Evolutionary conservation across 1,284 basidiomycete genomes (phyloP).

Genomic region (Trichosporon sp.): DNA sequence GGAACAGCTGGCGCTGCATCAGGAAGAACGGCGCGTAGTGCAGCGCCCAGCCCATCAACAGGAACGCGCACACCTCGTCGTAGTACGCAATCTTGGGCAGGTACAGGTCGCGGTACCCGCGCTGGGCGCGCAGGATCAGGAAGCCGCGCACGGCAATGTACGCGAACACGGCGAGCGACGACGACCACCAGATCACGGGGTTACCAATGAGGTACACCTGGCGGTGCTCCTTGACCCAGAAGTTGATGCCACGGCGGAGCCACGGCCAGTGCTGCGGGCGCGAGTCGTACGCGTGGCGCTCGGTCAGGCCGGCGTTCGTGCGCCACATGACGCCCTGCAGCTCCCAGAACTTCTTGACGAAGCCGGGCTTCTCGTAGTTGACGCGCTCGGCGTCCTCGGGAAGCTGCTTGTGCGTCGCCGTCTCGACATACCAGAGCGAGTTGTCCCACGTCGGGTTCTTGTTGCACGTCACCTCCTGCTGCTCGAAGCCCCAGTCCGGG

Average conservation of each 20-base stretch:
- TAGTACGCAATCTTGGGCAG: slow-evolving; percentile 87
- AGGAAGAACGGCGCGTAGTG: slow-evolving; percentile 96
- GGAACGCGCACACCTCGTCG: slow-evolving; percentile 82
- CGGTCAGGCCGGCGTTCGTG: slow-evolving; percentile 93
- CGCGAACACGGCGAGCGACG: slow-evolving; percentile 63
- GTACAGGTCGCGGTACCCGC: slow-evolving; percentile 86
- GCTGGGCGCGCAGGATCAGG: slow-evolving; percentile 79
- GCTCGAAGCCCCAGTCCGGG: slow-evolving; percentile 95
- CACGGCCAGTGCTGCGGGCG: slow-evolving; percentile 84
- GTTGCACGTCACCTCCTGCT: slow-evolving; percentile 96
- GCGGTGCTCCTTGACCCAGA: slow-evolving; percentile 94
- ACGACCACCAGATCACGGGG: slow-evolving; percentile 85
- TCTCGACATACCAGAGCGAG: slow-evolving; percentile 94
- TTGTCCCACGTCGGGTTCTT: slow-evolving; percentile 88
- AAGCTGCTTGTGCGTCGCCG: slow-evolving; percentile 67
- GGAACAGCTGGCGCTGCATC: slow-evolving; percentile 92
- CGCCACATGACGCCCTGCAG: slow-evolving; percentile 95
- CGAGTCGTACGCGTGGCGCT: slow-evolving; percentile 91
- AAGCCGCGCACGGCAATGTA: slow-evolving; percentile 69
- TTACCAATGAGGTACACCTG: slow-evolving; percentile 96
- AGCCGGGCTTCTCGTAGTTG: slow-evolving; percentile 82
- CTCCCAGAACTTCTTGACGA: slow-evolving; percentile 86
- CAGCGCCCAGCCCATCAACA: slow-evolving; percentile 86
- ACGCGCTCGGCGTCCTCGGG: slow-evolving; percentile 67
- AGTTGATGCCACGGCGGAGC: slow-evolving; percentile 89